Evolutionary conservation across 2,329 filamentous ascomycete genomes (phyloP).

Genomic region (Hypoxylon sp.): DNA sequence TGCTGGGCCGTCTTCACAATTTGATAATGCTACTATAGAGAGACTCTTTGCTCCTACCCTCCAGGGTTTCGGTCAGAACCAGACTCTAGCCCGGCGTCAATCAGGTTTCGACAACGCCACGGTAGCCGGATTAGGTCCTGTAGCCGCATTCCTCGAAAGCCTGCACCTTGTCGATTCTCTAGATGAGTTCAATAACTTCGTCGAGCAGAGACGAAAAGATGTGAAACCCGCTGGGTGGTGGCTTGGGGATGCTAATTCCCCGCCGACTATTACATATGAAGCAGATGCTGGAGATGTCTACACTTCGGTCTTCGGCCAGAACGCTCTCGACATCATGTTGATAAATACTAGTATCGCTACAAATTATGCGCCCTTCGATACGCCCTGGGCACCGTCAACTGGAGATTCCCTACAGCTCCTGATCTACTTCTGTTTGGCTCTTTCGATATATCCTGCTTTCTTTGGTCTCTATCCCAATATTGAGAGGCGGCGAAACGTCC

Average conservation of each 20-base stretch:
- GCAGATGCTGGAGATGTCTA: conserved; percentile 72
- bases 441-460: conserved; percentile 85
- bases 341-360: conserved; percentile 78
- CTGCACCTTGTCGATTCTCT: conserved; percentile 74
- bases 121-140: conserved; percentile 22
- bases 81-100: not conserved
- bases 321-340: conserved; percentile 76
- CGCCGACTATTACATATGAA: conserved; percentile 79
- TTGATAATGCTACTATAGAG: conserved; percentile 54
- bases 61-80: conserved; percentile 41
- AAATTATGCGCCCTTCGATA: conserved; percentile 81
- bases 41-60: conserved; percentile 61
- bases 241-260: conserved; percentile 72
- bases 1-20: conserved; percentile 61
- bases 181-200: conserved; percentile 76
- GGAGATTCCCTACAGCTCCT: conserved; percentile 84
- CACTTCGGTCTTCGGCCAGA: conserved; percentile 74
- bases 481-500: conserved; percentile 83
- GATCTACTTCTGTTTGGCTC: conserved; percentile 84
- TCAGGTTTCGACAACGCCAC: conserved; percentile 17
- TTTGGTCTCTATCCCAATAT: conserved; percentile 91
- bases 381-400: conserved; percentile 77
- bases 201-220: conserved; percentile 74
- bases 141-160: conserved; percentile 53
- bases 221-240: conserved; percentile 86